Percentiles rank a stretch among this genome's conserved stretches.
phyloP scores from a whole-genome alignment of 1,284 basidiomycete species.

The Cutaneotrichosporon dermatis region DNA sequence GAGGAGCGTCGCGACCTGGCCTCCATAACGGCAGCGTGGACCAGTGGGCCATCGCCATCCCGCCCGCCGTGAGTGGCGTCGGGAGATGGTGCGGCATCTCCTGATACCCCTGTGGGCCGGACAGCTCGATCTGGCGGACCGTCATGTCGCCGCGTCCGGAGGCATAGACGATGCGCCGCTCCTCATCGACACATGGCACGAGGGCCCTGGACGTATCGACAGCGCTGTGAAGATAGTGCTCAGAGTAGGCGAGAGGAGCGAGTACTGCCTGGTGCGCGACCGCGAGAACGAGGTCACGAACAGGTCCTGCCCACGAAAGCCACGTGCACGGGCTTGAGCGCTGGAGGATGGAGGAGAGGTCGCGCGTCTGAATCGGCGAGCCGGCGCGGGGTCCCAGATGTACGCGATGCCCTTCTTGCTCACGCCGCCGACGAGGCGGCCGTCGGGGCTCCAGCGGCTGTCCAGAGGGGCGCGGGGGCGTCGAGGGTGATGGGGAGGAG shows the following conservation, averaged over 20 bases:
- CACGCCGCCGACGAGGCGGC: slow-evolving; percentile 37
- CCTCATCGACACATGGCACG: slow-evolving; percentile 45
- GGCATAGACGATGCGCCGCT: slow-evolving; percentile 47
- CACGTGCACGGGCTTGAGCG: slow-evolving; percentile 43
- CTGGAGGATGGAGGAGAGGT: slow-evolving; percentile 29
- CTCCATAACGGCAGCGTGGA: slow-evolving; percentile 47
- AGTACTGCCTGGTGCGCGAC: slow-evolving; percentile 33
- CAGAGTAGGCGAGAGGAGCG: slow-evolving; percentile 30
- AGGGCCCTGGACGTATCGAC: slow-evolving; percentile 49
- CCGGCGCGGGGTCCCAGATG: slow-evolving; percentile 41
- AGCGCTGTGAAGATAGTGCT: slow-evolving; percentile 33
- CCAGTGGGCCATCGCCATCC: slow-evolving; percentile 41
- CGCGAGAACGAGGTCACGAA: slow-evolving; percentile 49
- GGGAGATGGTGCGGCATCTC: slow-evolving; percentile 40
- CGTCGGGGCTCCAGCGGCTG: slow-evolving; percentile 46
- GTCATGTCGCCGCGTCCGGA: slow-evolving; percentile 50
- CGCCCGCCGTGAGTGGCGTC: slow-evolving; percentile 34
- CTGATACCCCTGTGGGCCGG: slow-evolving; percentile 40
- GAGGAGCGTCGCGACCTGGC: slow-evolving; percentile 49
- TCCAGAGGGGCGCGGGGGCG: slow-evolving; percentile 36
- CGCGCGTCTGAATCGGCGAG: slow-evolving; percentile 18
- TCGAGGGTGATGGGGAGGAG: slow-evolving; percentile 21
- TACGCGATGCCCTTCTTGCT: slow-evolving; percentile 42
- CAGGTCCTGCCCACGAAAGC: slow-evolving; percentile 40
- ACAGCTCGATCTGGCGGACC: slow-evolving; percentile 48